Conservation (phyloP, 805 yeast genomes). For the Debaryomyces castellii region DNA sequence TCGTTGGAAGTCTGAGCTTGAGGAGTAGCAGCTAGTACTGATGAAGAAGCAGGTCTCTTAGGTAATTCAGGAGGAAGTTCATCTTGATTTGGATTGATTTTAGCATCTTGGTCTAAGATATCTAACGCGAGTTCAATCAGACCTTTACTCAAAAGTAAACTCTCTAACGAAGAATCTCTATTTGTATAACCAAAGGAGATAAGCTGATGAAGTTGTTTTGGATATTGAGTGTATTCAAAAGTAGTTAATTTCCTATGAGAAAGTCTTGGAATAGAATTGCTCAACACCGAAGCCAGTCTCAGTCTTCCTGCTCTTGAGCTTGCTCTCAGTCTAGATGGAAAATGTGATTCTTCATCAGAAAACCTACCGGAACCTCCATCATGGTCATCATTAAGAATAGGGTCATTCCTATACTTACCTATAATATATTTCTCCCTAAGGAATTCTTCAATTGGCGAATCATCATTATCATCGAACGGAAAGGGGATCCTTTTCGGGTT, state of each 20-base stretch:
- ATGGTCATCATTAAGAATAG: constrained; percentile 33
- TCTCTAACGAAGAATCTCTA: constrained; percentile 60
- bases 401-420: constrained; percentile 55
- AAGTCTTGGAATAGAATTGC: constrained; percentile 35
- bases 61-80: constrained; percentile 52
- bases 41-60: constrained; percentile 26
- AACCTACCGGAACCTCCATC: constrained; percentile 23
- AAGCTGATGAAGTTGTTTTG: constrained; percentile 45
- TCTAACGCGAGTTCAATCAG: constrained; percentile 59
- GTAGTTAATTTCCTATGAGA: constrained; percentile 54
- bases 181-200: constrained; percentile 55
- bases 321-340: constrained; percentile 9
- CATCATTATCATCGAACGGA: constrained; percentile 75
- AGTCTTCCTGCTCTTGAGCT: constrained; percentile 14
- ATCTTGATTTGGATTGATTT: constrained; percentile 32
- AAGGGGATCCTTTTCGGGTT: constrained; percentile 66
- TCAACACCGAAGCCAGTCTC: constrained; percentile 19
- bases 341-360: constrained; percentile 13
- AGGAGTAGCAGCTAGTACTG: constrained; percentile 1
- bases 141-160: constrained; percentile 59
- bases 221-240: constrained; percentile 52
- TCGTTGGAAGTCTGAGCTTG: constrained; percentile 6
- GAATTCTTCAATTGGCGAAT: constrained; percentile 50
- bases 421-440: constrained; percentile 65
- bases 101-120: constrained; percentile 46